Evolutionary conservation across 768 basidiomycete genomes (phyloP), one percentile per base, ranked within the genome.

Genomic region (Rhodotorula diobovata): DNA sequence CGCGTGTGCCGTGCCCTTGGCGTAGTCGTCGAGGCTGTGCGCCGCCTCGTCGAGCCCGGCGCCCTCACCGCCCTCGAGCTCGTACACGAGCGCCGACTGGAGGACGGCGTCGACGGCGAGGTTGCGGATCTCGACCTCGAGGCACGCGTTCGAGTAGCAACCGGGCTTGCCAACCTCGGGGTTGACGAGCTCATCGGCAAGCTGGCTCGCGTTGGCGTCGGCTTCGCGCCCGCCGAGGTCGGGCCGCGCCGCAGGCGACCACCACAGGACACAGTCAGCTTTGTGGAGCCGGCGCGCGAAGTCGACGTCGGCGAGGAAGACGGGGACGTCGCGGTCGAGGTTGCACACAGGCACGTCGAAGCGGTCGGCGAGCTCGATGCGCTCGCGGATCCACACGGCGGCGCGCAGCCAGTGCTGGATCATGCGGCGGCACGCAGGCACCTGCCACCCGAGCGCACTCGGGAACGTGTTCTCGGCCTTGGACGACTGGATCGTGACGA

Each of bases 241-340:
- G 7, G 96, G 94, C 30, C 86, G 85, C 41, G 91, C 87, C 8
- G 88, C 86, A 4, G 89, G 85, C 16, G 96, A 95, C 96, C 96
- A 99, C 96, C 96, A 99, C 7, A 99, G 83, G 7, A 97, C 84
- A 77, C 91, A 87, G 77, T 98, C 96, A 72, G 97, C 91, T 58
- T 88, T 87, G 41, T 89, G 82, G 63, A 98, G 81, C 53, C 90
- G 87, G 12, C 95, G 87, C 4, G 96, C 91, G 76, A 97, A 96
- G 73, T 87, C 89, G 74, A 99, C 84, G 76, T 99, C 96, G 2
- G 93, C 87, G 59, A 95, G 82, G 76, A 89, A 84, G n/a, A 97
- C 82, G 2, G 92, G 88, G 55, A 90, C 88, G 77, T 99, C 96
- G 9, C 89, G 88, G 53, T 93, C 91, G 50, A 97, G 85, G 78